Evolutionary conservation across 179 eudicot species (phyloP).

Genomic region (Sideroxylon spinosum): DNA sequence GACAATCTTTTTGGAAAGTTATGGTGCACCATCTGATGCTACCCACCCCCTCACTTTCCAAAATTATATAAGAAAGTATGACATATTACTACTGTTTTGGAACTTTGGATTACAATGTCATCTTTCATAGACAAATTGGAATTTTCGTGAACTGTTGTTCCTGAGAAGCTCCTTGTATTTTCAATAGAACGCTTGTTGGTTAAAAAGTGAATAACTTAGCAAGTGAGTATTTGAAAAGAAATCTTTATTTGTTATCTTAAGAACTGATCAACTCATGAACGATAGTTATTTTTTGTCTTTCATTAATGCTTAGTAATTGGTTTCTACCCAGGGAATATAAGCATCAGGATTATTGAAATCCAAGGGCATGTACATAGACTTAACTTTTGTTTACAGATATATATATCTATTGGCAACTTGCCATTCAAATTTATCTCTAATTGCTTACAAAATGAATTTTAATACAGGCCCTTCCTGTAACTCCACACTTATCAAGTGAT

Average conservation of each 20-base stretch:
- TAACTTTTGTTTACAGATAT: slow-evolving; percentile 92
- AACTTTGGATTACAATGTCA: too few relatives aligned
- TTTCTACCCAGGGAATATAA: slow-evolving; percentile 64
- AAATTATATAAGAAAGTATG: too few relatives aligned
- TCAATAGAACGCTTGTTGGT: slow-evolving; percentile 37
- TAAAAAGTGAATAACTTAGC: slow-evolving; percentile 99
- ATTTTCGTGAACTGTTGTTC: too few relatives aligned
- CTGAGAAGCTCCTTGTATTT: too few relatives aligned
- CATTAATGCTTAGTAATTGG: slow-evolving; percentile 12
- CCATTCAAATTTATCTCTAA: not conserved
- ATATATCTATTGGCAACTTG: not conserved
- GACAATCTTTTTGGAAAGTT: too few relatives aligned
- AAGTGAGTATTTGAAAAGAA: slow-evolving; percentile 42
- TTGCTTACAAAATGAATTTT: not conserved
- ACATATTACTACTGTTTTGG: too few relatives aligned
- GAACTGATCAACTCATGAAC: not conserved
- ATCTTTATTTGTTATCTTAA: slow-evolving; percentile 2
- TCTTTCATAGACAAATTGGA: too few relatives aligned
- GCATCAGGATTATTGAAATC: slow-evolving; percentile 80
- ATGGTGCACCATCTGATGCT: too few relatives aligned
- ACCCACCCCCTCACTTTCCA: too few relatives aligned
- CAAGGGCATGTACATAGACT: slow-evolving; percentile 87
- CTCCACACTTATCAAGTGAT: not conserved
- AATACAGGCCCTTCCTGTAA: not conserved
- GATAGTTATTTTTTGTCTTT: slow-evolving; percentile 2